Conservation (phyloP, 441 rosid species). For the Macaranga tanarius region DNA sequence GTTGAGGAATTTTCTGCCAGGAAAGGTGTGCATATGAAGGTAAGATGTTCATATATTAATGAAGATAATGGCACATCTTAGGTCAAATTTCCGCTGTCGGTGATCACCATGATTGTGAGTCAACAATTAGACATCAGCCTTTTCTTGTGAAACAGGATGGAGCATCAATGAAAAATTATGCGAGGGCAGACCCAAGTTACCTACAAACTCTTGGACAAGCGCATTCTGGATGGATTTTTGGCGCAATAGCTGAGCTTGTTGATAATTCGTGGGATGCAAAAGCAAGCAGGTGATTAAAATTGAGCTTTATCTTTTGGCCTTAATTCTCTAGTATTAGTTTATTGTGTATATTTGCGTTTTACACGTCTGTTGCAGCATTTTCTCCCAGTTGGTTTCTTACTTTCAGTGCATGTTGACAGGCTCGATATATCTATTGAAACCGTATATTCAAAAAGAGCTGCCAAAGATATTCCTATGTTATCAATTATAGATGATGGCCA, state of each 20-base stretch:
- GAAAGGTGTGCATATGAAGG: background rate
- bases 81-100: constrained; percentile 16
- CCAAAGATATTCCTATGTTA: constrained; percentile 37
- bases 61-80: constrained; percentile 15
- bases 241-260: constrained; percentile 44
- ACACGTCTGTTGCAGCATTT: background rate
- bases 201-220: constrained; percentile 38
- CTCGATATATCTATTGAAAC: constrained; percentile 34
- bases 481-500: constrained; percentile 40
- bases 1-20: background rate
- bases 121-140: constrained; percentile 10
- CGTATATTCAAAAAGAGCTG: constrained; percentile 29
- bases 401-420: constrained; percentile 25
- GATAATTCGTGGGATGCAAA: constrained; percentile 44
- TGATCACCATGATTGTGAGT: constrained; percentile 9
- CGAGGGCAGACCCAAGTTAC: constrained; percentile 35
- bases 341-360: background rate
- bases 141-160: constrained; percentile 7
- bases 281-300: constrained; percentile 28
- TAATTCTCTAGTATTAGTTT: background rate
- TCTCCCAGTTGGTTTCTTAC: constrained; percentile 4
- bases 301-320: background rate
- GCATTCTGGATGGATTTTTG: constrained; percentile 44
- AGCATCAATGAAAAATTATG: constrained; percentile 29
- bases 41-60: background rate